Conservation (phyloP, 805 yeast species). For the Myxozyma lipomycoides region DNA sequence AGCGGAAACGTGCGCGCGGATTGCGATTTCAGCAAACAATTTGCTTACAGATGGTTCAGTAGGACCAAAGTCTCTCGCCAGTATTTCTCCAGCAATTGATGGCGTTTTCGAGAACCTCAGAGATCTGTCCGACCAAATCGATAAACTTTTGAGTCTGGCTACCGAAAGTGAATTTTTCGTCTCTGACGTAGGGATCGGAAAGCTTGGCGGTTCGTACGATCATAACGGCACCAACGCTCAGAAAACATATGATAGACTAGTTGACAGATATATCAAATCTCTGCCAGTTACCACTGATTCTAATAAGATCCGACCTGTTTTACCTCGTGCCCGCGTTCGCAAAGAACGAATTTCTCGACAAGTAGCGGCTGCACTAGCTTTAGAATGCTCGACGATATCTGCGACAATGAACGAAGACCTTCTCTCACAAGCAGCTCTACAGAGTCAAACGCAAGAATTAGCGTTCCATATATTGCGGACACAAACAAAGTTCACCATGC, state of each 20-base stretch:
- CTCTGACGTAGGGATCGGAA: conserved; percentile 4
- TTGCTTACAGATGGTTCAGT: background rate
- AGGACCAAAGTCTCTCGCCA: background rate
- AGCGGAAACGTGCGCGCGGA: background rate
- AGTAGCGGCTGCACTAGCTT: conserved; percentile 23
- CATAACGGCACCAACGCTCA: conserved; percentile 8
- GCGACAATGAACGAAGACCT: background rate
- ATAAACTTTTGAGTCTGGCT: background rate
- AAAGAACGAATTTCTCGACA: conserved; percentile 19
- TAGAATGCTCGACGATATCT: conserved; percentile 4
- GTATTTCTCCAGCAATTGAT: background rate
- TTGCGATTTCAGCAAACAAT: background rate
- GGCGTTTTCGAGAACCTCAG: conserved; percentile 9
- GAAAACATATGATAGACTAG: conserved; percentile 19
- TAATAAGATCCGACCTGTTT: conserved; percentile 9
- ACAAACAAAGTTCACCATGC: conserved; percentile 6
- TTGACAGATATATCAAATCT: conserved; percentile 31
- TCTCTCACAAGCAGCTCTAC: conserved; percentile 3
- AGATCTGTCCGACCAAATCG: background rate
- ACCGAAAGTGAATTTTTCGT: conserved; percentile 11
- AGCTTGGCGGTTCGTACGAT: background rate
- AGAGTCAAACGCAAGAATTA: background rate
- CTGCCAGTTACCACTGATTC: conserved; percentile 21
- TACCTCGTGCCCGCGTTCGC: conserved; percentile 28
- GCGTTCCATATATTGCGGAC: conserved; percentile 1